phyloP scores from a whole-genome alignment of 2,329 filamentous ascomycete species.

The Calonectria hongkongensis region DNA sequence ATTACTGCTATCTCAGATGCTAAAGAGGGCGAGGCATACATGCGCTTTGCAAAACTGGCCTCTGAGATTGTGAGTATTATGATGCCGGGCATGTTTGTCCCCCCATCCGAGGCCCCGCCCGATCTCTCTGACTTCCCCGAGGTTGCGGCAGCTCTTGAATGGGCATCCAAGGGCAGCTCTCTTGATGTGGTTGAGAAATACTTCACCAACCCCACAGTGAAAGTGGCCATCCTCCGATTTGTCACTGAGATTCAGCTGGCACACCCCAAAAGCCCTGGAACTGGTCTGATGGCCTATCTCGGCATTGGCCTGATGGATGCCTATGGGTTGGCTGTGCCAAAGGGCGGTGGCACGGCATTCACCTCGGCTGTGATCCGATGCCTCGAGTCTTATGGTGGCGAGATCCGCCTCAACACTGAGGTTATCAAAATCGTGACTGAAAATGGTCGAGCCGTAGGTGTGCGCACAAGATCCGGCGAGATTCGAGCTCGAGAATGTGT shows the following conservation, averaged over 20 bases:
- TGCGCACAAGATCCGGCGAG: neutral
- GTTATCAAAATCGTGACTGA: neutral
- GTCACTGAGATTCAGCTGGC: slow-evolving; percentile 3
- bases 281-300: neutral
- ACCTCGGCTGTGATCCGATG: slow-evolving; percentile 5
- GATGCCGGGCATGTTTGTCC: slow-evolving; percentile 2
- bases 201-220: slow-evolving; percentile 1
- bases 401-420: neutral
- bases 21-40: slow-evolving; percentile 4
- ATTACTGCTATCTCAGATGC: neutral
- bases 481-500: slow-evolving; percentile 2
- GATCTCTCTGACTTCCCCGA: neutral
- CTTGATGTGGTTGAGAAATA: neutral
- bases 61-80: neutral
- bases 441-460: neutral
- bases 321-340: neutral
- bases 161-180: neutral
- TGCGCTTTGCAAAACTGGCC: neutral
- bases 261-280: neutral
- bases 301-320: neutral
- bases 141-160: neutral
- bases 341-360: neutral
- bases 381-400: neutral
- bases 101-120: neutral
- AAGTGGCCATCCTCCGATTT: neutral